Percentiles rank a stretch among this genome's conserved stretches.
These are phyloP conservation scores for Chlorella sp. DNA, from an alignment of 139 green algal species.

Conservation along the genomic window DNA sequence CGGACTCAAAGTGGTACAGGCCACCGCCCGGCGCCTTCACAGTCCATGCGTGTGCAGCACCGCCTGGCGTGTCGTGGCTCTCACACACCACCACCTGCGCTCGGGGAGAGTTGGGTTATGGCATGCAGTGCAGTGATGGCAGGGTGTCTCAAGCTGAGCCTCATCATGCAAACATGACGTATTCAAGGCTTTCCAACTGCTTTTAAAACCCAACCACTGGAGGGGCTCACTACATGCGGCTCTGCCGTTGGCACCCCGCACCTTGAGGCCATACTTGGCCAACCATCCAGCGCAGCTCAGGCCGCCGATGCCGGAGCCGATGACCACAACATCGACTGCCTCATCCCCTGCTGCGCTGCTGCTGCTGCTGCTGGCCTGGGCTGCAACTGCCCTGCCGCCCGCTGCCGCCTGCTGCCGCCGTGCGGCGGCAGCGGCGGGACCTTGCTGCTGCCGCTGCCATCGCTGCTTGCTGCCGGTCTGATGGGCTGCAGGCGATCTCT, in stretches of 20 bases:
- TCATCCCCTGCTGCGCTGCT: constrained; percentile 17
- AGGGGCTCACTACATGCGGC: too few species aligned
- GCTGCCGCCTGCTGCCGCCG: too few species aligned
- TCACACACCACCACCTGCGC: constrained; percentile 63
- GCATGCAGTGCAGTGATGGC: too few species aligned
- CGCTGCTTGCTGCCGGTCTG: not conserved
- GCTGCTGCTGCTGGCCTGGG: not conserved
- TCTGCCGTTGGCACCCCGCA: not conserved
- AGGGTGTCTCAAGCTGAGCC: too few species aligned
- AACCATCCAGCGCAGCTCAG: constrained; percentile 83
- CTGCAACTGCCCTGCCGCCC: too few species aligned
- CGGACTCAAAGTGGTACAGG: constrained; percentile 90
- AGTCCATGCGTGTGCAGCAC: constrained; percentile 85
- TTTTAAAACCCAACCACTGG: too few species aligned
- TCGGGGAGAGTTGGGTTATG: too few species aligned
- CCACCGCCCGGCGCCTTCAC: constrained; percentile 33
- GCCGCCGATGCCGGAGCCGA: constrained; percentile 60
- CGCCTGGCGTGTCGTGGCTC: constrained; percentile 81
- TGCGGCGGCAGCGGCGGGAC: not conserved
- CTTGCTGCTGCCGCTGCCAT: not conserved
- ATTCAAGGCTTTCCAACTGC: too few species aligned
- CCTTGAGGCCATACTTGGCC: constrained; percentile 80
- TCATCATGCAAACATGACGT: too few species aligned
- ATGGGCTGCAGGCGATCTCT: too few species aligned
- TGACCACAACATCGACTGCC: constrained; percentile 73